phyloP scores from a whole-genome alignment of 306 rosid genomes.

The Urtica urens region DNA sequence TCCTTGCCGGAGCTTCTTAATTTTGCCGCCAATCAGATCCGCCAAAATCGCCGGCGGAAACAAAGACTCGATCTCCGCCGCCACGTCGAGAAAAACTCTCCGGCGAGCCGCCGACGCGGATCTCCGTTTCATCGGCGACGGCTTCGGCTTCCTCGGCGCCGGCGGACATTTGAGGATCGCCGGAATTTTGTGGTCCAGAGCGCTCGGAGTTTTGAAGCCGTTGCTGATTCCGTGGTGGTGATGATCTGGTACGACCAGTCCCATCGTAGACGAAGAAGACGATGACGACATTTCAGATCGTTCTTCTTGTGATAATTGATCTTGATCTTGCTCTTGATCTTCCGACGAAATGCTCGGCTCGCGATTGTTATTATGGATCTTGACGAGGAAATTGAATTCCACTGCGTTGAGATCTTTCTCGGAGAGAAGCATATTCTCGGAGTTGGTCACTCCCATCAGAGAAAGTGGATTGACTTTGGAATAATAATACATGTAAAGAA shows the following conservation, averaged over 20 bases:
- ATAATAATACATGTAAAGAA: background rate
- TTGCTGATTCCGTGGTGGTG: slow-evolving; percentile 14
- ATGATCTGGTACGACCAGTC: background rate
- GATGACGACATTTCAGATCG: slow-evolving; percentile 15
- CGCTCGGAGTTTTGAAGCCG: slow-evolving; percentile 64
- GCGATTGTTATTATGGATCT: slow-evolving; percentile 3
- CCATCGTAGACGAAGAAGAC: background rate
- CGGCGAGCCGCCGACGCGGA: background rate
- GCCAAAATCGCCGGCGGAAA: slow-evolving; percentile 28
- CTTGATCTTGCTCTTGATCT: background rate
- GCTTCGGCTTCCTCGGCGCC: slow-evolving; percentile 62
- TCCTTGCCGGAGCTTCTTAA: slow-evolving; percentile 33
- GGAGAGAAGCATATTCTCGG: slow-evolving; percentile 20
- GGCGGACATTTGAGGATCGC: slow-evolving; percentile 37
- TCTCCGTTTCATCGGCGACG: slow-evolving; percentile 31
- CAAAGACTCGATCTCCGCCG: slow-evolving; percentile 34
- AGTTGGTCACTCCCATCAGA: slow-evolving; percentile 26
- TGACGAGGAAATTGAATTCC: slow-evolving; percentile 22
- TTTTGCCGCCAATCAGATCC: slow-evolving; percentile 29
- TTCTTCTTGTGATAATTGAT: slow-evolving; percentile 8
- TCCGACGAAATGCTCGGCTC: background rate
- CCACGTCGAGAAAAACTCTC: slow-evolving; percentile 21
- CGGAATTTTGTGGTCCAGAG: slow-evolving; percentile 33
- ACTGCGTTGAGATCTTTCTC: slow-evolving; percentile 24
- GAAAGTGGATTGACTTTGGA: slow-evolving; percentile 9